These are phyloP conservation scores for Barbarea vulgaris DNA, from an alignment of 345 rosid species.

Conservation along the genomic window DNA sequence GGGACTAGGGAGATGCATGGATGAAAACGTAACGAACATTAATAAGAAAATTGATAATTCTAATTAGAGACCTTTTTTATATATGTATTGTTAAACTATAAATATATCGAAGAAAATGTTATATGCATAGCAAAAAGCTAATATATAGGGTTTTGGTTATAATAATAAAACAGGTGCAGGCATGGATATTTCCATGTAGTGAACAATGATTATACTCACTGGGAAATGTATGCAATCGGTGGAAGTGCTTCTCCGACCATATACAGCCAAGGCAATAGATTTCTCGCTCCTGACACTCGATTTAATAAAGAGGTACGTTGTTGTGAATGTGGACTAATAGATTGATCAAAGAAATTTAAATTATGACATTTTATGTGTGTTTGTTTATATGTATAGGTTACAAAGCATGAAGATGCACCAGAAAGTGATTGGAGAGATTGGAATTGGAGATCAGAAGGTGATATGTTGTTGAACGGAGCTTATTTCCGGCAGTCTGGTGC, in stretches of 20 bases:
- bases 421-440: slow-evolving; percentile 64
- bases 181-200: slow-evolving; percentile 87
- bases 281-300: slow-evolving; percentile 62
- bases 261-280: slow-evolving; percentile 80
- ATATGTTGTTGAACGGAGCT: slow-evolving; percentile 71
- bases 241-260: slow-evolving; percentile 84
- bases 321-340: background rate
- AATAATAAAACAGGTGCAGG: slow-evolving; percentile 53
- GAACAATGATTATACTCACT: slow-evolving; percentile 84
- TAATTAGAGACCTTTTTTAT: too few relatives aligned
- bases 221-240: slow-evolving; percentile 89
- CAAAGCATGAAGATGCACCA: slow-evolving; percentile 72
- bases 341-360: too few relatives aligned
- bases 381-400: slow-evolving; percentile 49
- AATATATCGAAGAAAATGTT: background rate
- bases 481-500: slow-evolving; percentile 63
- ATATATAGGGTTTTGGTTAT: background rate
- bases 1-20: background rate
- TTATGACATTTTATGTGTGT: too few relatives aligned
- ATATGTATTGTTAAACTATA: background rate
- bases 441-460: slow-evolving; percentile 86
- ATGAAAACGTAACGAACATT: background rate
- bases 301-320: slow-evolving; percentile 59
- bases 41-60: background rate
- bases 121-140: background rate